Conservation (phyloP, 2,329 filamentous ascomycete genomes). For the Pestalotiopsis fici region DNA sequence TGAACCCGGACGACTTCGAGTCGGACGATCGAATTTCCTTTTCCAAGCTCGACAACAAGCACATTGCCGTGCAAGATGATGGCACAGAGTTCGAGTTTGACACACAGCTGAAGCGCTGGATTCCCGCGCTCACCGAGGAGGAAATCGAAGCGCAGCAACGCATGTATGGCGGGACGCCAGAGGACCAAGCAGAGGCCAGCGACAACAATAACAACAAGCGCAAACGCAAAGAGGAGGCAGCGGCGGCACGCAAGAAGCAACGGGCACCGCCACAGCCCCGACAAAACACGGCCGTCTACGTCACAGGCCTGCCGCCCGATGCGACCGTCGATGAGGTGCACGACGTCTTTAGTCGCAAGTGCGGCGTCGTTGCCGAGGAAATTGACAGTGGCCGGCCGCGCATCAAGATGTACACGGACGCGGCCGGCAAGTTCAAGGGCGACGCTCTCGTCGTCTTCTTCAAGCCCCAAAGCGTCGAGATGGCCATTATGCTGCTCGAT, state of each 20-base stretch:
- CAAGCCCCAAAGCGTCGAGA: slow-evolving; percentile 87
- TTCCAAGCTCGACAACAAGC: slow-evolving; percentile 80
- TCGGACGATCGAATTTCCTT: slow-evolving; percentile 82
- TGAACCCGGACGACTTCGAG: slow-evolving; percentile 69
- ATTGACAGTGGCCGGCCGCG: slow-evolving; percentile 85
- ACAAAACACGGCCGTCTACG: slow-evolving; percentile 89
- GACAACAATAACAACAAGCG: slow-evolving; percentile 37
- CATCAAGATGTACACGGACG: slow-evolving; percentile 90
- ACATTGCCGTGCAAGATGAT: slow-evolving; percentile 81
- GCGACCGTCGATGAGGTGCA: slow-evolving; percentile 79
- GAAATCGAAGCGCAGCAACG: slow-evolving; percentile 33
- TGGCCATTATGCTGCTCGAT: slow-evolving; percentile 79
- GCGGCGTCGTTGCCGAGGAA: slow-evolving; percentile 89
- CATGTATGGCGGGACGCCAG: slow-evolving; percentile 27
- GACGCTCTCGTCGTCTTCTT: slow-evolving; percentile 94
- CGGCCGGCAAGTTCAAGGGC: slow-evolving; percentile 84
- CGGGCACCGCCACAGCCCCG: slow-evolving; percentile 51
- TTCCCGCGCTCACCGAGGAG: slow-evolving; percentile 57
- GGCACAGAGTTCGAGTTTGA: slow-evolving; percentile 87
- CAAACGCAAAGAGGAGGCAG: slow-evolving; percentile 32
- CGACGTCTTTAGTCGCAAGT: slow-evolving; percentile 80
- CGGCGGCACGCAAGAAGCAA: slow-evolving; percentile 42
- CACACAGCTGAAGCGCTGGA: slow-evolving; percentile 70
- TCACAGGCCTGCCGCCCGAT: slow-evolving; percentile 83
- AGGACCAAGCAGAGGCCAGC: slow-evolving; percentile 31